These are phyloP conservation scores for Colletotrichum neosansevieriae DNA, from an alignment of 2,329 filamentous ascomycete species.

Conservation along the genomic window DNA sequence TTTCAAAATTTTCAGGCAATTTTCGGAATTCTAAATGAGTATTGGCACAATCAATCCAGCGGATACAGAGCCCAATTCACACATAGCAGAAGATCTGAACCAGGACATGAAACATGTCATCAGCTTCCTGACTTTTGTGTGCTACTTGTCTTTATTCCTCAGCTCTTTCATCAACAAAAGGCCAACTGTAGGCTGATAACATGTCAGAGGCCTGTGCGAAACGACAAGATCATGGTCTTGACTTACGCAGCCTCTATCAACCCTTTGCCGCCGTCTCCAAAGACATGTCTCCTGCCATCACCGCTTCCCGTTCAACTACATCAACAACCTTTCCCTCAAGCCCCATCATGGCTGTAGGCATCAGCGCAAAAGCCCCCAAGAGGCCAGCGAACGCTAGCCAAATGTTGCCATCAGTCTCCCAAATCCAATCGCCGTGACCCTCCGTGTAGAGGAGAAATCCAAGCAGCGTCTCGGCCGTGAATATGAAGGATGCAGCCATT, in stretches of 20 bases:
- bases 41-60: too few relatives aligned
- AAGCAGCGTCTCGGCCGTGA: constrained; percentile 3
- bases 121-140: background rate
- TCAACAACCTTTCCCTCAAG: background rate
- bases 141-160: background rate
- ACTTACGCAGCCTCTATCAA: background rate
- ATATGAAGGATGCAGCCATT: constrained; percentile 19
- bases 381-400: constrained; percentile 1
- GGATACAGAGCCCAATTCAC: too few relatives aligned
- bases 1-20: too few relatives aligned
- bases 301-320: background rate
- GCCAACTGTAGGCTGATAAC: background rate
- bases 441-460: constrained; percentile 10
- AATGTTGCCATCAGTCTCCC: constrained; percentile 7
- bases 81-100: background rate
- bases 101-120: background rate
- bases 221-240: background rate
- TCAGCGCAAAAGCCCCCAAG: constrained; percentile 11
- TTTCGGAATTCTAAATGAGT: too few relatives aligned
- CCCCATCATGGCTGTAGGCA: constrained; percentile 30
- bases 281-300: background rate
- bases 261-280: background rate
- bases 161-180: background rate
- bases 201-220: background rate
- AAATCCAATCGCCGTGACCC: constrained; percentile 6